Percentiles rank a stretch among this genome's conserved stretches.
Conservation (phyloP, 2,329 filamentous ascomycete genomes). For the Alternaria sp. region DNA sequence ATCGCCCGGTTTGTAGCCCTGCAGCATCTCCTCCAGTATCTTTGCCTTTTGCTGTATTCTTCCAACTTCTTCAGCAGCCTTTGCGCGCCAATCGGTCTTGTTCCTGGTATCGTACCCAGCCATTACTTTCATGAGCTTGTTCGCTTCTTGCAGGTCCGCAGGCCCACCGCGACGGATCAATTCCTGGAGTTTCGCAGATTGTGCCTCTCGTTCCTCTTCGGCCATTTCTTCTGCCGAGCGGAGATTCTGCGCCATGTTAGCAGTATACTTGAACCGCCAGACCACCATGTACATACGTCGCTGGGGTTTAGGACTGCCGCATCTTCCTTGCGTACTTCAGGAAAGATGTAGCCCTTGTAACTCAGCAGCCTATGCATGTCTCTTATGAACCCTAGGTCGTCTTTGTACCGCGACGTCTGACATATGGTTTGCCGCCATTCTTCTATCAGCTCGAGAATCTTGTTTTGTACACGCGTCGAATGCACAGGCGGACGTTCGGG, state of each 20-base stretch:
- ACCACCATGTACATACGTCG: constrained; percentile 72
- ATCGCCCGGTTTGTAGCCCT: constrained; percentile 82
- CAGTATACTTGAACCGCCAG: not conserved
- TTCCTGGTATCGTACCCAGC: constrained; percentile 93
- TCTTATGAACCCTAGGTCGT: constrained; percentile 92
- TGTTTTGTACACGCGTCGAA: constrained; percentile 84
- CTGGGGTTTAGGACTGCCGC: constrained; percentile 96
- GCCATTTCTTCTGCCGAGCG: constrained; percentile 99
- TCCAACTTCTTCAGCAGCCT: constrained; percentile 92
- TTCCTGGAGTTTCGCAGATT: constrained; percentile 98
- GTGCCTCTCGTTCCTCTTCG: constrained; percentile 90
- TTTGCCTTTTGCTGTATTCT: constrained; percentile 96
- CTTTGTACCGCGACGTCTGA: constrained; percentile 96
- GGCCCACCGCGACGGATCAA: constrained; percentile 91
- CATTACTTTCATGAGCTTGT: constrained; percentile 99
- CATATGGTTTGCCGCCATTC: constrained; percentile 99
- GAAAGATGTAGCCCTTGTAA: constrained; percentile 97
- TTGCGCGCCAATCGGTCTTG: constrained; percentile 97
- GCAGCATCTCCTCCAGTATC: constrained; percentile 89
- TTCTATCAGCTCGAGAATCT: constrained; percentile 95
- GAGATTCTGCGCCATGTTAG: constrained; percentile 71
- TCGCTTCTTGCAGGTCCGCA: constrained; percentile 94
- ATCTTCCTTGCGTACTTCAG: constrained; percentile 90
- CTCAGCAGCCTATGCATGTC: constrained; percentile 97
- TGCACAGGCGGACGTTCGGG: constrained; percentile 91